Percentiles rank a stretch among this genome's conserved stretches.
Evolutionary conservation across 2,329 filamentous ascomycete genomes (phyloP).

Genomic region (Ilyonectria robusta): DNA sequence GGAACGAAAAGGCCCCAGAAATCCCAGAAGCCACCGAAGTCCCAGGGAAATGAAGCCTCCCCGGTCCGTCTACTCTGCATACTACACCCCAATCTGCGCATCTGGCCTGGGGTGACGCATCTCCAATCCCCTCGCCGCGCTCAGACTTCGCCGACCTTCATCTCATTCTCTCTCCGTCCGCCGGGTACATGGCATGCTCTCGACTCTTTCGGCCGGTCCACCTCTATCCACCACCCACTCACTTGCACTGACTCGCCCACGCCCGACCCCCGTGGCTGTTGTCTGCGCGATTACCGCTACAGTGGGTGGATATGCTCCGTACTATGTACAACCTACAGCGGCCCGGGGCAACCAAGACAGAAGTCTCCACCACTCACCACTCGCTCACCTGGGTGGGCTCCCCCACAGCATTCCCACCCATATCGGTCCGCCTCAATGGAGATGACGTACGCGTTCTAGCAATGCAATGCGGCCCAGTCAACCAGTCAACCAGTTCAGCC

Average conservation of each 20-base stretch:
- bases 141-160: neutral
- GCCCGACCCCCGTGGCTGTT: neutral
- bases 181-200: neutral
- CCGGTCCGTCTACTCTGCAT: too few relatives aligned
- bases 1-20: neutral
- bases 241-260: constrained; percentile 1
- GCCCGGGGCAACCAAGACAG: neutral
- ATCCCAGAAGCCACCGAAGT: neutral
- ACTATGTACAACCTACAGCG: neutral
- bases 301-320: neutral
- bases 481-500: too few relatives aligned
- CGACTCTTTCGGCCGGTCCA: neutral
- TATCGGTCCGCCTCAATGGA: neutral
- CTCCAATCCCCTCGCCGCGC: neutral
- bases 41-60: constrained; percentile 8
- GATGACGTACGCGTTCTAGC: constrained; percentile 5
- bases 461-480: neutral
- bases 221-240: neutral
- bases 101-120: neutral
- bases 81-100: neutral
- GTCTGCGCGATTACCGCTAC: constrained; percentile 4
- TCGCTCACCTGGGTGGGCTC: neutral
- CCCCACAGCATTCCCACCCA: constrained; percentile 2
- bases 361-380: neutral
- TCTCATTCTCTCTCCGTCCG: neutral